These are phyloP conservation scores for Geotrichum candidum DNA, from an alignment of 1,139 yeast species.

Conservation along the genomic window DNA sequence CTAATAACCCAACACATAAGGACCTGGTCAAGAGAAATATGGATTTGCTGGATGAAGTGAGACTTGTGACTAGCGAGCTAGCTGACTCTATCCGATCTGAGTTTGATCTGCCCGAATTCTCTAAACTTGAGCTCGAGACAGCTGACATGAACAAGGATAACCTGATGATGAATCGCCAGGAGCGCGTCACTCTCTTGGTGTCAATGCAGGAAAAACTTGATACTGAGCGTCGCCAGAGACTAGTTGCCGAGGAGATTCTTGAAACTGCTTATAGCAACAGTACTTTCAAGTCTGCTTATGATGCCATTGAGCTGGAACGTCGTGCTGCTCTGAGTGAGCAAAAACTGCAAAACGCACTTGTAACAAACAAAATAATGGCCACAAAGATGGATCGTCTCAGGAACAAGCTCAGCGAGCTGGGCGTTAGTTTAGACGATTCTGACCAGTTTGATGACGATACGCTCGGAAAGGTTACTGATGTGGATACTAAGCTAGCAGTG, in stretches of 20 bases:
- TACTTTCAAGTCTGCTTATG: constrained; percentile 19
- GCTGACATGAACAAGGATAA: constrained; percentile 21
- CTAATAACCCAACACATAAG: background rate
- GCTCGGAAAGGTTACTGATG: background rate
- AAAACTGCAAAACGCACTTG: constrained; percentile 23
- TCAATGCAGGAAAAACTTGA: constrained; percentile 30
- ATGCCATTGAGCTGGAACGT: constrained; percentile 24
- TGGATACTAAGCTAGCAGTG: background rate
- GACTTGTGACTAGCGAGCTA: constrained; percentile 35
- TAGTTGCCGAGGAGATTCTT: constrained; percentile 24
- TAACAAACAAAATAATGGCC: constrained; percentile 24
- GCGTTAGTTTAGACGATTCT: constrained; percentile 9
- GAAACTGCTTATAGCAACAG: background rate
- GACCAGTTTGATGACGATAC: background rate
- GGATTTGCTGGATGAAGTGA: constrained; percentile 31
- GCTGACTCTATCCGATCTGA: constrained; percentile 38
- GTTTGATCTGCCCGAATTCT: constrained; percentile 25
- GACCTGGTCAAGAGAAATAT: constrained; percentile 1
- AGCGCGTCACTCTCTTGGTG: constrained; percentile 27
- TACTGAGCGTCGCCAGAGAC: constrained; percentile 33
- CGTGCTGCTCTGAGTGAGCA: constrained; percentile 25
- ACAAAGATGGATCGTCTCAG: constrained; percentile 22
- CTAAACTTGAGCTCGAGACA: constrained; percentile 13
- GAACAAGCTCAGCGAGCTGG: constrained; percentile 29
- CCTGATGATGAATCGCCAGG: constrained; percentile 13